Evolutionary conservation across 1,284 basidiomycete species (phyloP).

Genomic region (Cryptococcus amylolentus): DNA sequence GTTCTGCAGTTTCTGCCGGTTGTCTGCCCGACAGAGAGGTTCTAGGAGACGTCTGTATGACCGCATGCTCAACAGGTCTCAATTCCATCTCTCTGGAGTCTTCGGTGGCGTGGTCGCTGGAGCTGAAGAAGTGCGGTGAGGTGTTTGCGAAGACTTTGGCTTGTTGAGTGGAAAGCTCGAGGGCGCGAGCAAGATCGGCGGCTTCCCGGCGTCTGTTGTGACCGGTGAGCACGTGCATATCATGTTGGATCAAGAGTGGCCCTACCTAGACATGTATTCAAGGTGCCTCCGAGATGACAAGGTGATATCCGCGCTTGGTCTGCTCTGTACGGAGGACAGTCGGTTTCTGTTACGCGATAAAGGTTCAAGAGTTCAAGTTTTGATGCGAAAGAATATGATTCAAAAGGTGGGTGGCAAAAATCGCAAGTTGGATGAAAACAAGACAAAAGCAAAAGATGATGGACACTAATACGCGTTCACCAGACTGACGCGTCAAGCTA

Average conservation of each 20-base stretch:
- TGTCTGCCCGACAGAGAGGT: neutral
- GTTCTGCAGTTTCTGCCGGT: no score
- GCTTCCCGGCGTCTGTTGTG: conserved; percentile 37
- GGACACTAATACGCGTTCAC: neutral
- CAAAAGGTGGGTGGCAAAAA: neutral
- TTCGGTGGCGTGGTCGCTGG: conserved; percentile 15
- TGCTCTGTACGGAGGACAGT: neutral
- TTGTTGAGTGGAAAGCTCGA: conserved; percentile 40
- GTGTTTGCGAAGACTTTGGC: conserved; percentile 10
- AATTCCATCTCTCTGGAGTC: conserved; percentile 40
- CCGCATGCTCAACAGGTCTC: conserved; percentile 4
- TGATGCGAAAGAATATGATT: neutral
- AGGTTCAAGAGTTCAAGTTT: neutral
- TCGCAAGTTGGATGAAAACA: neutral
- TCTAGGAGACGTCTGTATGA: neutral
- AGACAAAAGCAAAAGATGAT: neutral
- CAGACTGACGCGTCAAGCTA: neutral
- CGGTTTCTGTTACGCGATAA: neutral
- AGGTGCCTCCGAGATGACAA: no score
- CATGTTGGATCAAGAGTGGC: neutral
- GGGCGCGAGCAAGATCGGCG: conserved; percentile 36
- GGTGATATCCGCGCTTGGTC: neutral
- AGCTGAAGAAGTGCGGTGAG: conserved; percentile 24
- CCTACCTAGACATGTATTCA: conserved; percentile 14
- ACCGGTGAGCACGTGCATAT: neutral